These are phyloP conservation scores for Quercus lobata DNA, from an alignment of 331 rosid genomes.

Conservation along the genomic window DNA sequence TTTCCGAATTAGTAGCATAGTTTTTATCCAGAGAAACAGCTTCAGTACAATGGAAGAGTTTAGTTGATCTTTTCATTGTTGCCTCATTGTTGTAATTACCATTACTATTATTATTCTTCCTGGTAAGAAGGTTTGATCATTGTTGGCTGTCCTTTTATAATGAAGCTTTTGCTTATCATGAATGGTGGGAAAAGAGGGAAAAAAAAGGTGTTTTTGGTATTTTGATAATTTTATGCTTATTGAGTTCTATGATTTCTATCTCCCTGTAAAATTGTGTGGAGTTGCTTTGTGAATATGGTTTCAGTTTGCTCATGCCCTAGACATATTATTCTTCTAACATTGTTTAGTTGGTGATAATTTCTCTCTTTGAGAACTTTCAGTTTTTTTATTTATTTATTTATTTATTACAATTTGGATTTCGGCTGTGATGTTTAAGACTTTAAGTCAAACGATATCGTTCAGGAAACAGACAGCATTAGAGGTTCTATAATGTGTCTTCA, in stretches of 20 bases:
- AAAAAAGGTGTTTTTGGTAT: background rate
- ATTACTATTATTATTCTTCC: background rate
- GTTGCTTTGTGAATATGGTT: conserved; percentile 6
- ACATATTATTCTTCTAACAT: conserved; percentile 3
- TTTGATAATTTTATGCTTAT: background rate
- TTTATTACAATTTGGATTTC: conserved; percentile 73
- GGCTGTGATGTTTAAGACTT: conserved; percentile 84
- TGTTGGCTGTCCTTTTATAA: background rate
- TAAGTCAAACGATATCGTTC: conserved; percentile 79
- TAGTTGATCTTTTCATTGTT: background rate
- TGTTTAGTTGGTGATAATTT: conserved; percentile 11
- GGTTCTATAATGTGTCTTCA: conserved; percentile 32
- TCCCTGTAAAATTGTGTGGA: background rate
- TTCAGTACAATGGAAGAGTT: background rate
- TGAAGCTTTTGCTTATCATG: background rate
- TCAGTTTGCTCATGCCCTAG: conserved; percentile 10
- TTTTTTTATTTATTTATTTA: conserved; percentile 55
- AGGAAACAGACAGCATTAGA: conserved; percentile 86
- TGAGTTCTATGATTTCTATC: background rate
- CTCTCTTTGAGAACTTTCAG: conserved; percentile 43
- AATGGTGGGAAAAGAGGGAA: background rate
- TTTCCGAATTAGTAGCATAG: background rate
- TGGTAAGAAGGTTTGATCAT: background rate
- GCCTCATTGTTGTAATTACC: background rate
- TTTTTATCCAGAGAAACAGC: background rate